Evolutionary conservation across 164 flowering plant species (phyloP).

Genomic region (Sextonia rubra): DNA sequence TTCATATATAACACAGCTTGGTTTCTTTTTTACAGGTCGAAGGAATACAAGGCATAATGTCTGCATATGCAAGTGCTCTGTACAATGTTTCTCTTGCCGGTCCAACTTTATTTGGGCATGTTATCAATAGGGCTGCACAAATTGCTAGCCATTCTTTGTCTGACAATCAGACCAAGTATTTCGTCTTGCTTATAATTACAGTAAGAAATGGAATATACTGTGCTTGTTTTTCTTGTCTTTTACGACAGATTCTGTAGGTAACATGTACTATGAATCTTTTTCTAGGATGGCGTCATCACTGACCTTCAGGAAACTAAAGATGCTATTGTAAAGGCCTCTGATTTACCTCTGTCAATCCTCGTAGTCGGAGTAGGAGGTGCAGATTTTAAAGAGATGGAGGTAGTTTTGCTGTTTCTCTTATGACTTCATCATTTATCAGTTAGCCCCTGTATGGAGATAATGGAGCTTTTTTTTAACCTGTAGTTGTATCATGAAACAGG

Average conservation of each 20-base stretch:
- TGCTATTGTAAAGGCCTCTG: conserved; percentile 90
- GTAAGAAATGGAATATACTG: conserved; percentile 22
- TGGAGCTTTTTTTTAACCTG: neutral
- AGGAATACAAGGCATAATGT: conserved; percentile 81
- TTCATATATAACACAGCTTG: too few relatives aligned
- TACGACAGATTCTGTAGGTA: neutral
- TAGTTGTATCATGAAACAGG: conserved; percentile 29
- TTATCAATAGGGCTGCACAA: conserved; percentile 74
- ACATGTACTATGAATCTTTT: neutral
- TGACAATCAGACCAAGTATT: conserved; percentile 46
- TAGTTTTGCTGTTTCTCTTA: conserved; percentile 14
- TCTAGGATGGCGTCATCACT: conserved; percentile 87
- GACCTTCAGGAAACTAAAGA: conserved; percentile 79
- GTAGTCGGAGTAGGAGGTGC: conserved; percentile 93
- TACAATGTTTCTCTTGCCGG: conserved; percentile 68
- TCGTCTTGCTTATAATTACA: conserved; percentile 77
- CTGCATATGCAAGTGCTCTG: conserved; percentile 68
- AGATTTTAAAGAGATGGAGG: conserved; percentile 91
- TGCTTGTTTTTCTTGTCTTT: neutral
- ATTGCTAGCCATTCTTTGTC: conserved; percentile 56
- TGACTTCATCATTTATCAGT: too few relatives aligned
- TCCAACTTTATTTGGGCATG: conserved; percentile 85
- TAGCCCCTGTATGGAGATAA: neutral
- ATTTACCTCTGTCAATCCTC: conserved; percentile 83
- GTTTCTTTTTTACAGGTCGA: conserved; percentile 47